Conservation (phyloP, 2,329 filamentous ascomycete species). For the Colletotrichum tanaceti region DNA sequence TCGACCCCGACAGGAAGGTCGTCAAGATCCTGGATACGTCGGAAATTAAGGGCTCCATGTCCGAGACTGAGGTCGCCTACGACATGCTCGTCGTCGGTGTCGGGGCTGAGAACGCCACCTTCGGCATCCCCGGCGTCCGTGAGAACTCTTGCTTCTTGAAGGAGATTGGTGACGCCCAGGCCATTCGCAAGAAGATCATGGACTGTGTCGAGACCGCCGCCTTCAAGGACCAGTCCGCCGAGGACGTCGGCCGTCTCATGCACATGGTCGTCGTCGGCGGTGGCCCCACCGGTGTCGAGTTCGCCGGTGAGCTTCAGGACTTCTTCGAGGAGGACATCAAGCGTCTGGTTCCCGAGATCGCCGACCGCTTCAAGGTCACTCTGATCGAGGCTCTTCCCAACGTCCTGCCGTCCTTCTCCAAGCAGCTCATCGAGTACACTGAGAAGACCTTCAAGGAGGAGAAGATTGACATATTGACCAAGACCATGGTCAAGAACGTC, state of each 20-base stretch:
- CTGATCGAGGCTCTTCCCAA: conserved; percentile 97
- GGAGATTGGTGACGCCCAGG: conserved; percentile 95
- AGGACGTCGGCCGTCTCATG: conserved; percentile 92
- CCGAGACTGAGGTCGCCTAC: conserved; percentile 90
- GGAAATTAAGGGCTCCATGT: conserved; percentile 86
- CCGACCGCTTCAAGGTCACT: conserved; percentile 95
- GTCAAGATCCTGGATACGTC: conserved; percentile 93
- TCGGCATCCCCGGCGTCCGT: conserved; percentile 94
- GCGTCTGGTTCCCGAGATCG: conserved; percentile 97
- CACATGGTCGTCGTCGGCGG: conserved; percentile 98
- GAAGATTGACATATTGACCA: conserved; percentile 95
- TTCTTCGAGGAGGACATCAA: conserved; percentile 99
- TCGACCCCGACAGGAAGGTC: conserved; percentile 91
- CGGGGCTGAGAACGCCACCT: conserved; percentile 97
- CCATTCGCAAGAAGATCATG: conserved; percentile 99
- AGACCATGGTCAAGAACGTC: conserved; percentile 99
- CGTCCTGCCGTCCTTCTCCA: conserved; percentile 97
- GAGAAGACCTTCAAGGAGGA: conserved; percentile 99
- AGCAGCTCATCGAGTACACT: conserved; percentile 99
- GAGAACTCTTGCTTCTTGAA: conserved; percentile 98
- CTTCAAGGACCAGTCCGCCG: conserved; percentile 92
- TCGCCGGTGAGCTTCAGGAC: conserved; percentile 97
- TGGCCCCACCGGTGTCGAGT: conserved; percentile 97
- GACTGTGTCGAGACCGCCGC: conserved; percentile 98
- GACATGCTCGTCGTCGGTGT: conserved; percentile 99